Percentiles rank a stretch among this genome's conserved stretches.
phyloP scores from a whole-genome alignment of 108 stramenopile species.

The Ochromonas danica region DNA sequence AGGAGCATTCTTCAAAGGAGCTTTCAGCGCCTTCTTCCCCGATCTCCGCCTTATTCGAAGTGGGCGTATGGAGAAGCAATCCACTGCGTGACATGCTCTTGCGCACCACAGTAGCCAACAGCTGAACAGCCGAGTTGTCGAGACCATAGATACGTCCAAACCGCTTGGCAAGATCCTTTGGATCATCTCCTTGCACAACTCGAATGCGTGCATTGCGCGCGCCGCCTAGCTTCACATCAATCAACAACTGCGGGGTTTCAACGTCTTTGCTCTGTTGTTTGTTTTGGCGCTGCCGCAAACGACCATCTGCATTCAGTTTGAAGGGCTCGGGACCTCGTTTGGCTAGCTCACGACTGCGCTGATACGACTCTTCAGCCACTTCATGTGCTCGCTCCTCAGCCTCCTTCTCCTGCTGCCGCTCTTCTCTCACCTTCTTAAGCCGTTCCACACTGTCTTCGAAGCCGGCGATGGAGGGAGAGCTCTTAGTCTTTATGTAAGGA shows the following conservation, averaged over 20 bases:
- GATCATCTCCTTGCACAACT: slow-evolving; percentile 1
- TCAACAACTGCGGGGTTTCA: not conserved
- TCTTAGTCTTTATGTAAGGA: not conserved
- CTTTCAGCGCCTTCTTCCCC: too few relatives aligned
- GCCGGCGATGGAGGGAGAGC: not conserved
- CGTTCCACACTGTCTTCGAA: not conserved
- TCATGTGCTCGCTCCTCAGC: not conserved
- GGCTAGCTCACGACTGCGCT: not conserved
- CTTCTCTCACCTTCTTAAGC: not conserved
- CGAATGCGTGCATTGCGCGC: not conserved
- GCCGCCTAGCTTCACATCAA: not conserved
- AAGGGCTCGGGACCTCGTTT: not conserved
- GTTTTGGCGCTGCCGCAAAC: too few relatives aligned
- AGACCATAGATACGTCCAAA: not conserved
- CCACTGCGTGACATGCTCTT: not conserved
- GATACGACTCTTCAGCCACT: not conserved
- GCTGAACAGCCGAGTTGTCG: not conserved
- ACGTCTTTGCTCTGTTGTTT: too few relatives aligned
- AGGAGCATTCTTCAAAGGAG: not conserved
- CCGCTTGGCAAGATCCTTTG: not conserved
- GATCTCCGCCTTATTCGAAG: too few relatives aligned
- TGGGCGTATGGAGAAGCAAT: too few relatives aligned
- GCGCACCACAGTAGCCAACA: not conserved
- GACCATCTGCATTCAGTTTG: not conserved
- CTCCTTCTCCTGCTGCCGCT: not conserved